Percentiles rank a stretch among this genome's conserved stretches.
Evolutionary conservation across 331 rosid genomes (phyloP).

Genomic region (Prunus yedoensis): DNA sequence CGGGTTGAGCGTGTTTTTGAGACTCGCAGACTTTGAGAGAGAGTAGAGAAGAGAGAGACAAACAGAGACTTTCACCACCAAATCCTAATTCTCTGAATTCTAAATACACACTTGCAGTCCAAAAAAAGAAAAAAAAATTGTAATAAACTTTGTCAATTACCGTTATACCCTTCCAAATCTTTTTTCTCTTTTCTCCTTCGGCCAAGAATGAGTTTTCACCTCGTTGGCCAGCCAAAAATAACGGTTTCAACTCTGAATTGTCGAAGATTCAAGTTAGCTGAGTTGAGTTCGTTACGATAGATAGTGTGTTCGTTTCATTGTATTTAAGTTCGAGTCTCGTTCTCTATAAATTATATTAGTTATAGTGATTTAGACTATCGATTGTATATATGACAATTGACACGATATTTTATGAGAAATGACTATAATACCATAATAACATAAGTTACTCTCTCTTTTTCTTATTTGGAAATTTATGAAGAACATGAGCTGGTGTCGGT

Average conservation of each 20-base stretch:
- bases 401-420: too few species aligned
- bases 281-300: too few species aligned
- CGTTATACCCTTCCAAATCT: neutral
- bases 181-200: too few species aligned
- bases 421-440: neutral
- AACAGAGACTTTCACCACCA: neutral
- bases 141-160: neutral
- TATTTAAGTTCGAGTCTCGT: too few species aligned
- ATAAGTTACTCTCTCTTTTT: neutral
- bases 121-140: neutral
- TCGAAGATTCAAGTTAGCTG: too few species aligned
- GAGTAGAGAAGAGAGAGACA: neutral
- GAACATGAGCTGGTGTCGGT: conserved; percentile 31
- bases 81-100: neutral
- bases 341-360: too few species aligned
- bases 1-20: neutral
- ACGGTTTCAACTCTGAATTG: too few species aligned
- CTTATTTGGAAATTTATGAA: neutral
- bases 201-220: neutral
- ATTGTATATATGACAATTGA: neutral
- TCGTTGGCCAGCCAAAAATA: too few species aligned
- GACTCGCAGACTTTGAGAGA: neutral
- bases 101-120: neutral
- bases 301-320: too few species aligned
- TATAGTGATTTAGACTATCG: too few species aligned